phyloP scores from a whole-genome alignment of 441 rosid species.

The Francoa sonchifolia region DNA sequence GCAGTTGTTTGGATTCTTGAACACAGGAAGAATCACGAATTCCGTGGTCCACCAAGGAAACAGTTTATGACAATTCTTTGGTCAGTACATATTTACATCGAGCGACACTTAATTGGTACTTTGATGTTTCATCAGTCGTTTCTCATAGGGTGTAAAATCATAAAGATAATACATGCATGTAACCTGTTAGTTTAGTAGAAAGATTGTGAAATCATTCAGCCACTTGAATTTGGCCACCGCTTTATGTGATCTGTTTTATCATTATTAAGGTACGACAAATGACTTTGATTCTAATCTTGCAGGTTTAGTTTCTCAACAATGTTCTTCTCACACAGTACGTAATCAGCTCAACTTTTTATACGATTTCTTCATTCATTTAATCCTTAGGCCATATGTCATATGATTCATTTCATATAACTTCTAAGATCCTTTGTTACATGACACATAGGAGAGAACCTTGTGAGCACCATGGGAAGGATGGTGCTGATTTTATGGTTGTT shows the following conservation, averaged over 20 bases:
- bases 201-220: too few relatives aligned
- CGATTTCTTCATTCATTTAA: slow-evolving; percentile 6
- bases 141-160: too few relatives aligned
- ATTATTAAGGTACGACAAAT: slow-evolving; percentile 2
- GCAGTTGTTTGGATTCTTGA: slow-evolving; percentile 84
- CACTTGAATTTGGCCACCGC: too few relatives aligned
- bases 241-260: slow-evolving; percentile 9
- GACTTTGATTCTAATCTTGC: slow-evolving; percentile 26
- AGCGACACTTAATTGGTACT: too few relatives aligned
- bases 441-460: slow-evolving; percentile 72
- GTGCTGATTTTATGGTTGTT: slow-evolving; percentile 87
- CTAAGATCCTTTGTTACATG: slow-evolving; percentile 12
- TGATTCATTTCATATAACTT: not conserved
- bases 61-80: slow-evolving; percentile 71
- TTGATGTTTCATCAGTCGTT: too few relatives aligned
- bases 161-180: too few relatives aligned
- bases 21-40: slow-evolving; percentile 79
- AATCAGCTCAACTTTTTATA: slow-evolving; percentile 1
- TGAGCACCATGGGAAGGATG: slow-evolving; percentile 70
- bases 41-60: slow-evolving; percentile 73
- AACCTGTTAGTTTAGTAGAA: too few relatives aligned
- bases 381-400: not conserved
- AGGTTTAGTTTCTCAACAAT: slow-evolving; percentile 99
- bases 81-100: too few relatives aligned
- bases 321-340: slow-evolving; percentile 95